Percentiles rank a stretch among this genome's conserved stretches.
These are phyloP conservation scores for Talaromyces stipitatus DNA, from an alignment of 495 filamentous ascomycete genomes.

Conservation along the genomic window DNA sequence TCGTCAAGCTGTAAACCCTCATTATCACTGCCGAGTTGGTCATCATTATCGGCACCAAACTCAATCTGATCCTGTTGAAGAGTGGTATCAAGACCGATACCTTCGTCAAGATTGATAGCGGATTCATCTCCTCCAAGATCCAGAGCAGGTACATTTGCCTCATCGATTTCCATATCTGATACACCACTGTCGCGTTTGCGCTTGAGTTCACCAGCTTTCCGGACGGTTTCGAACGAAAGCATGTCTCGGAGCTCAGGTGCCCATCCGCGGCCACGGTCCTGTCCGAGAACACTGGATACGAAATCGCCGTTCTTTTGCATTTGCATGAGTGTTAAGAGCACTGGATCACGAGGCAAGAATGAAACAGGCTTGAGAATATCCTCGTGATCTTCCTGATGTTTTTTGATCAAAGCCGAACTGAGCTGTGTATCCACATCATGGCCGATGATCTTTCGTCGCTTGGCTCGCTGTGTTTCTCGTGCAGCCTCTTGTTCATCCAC, in stretches of 20 bases:
- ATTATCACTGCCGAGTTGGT: conserved; percentile 43
- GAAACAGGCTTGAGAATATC: conserved; percentile 71
- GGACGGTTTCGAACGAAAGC: conserved; percentile 72
- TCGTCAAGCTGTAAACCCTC: conserved; percentile 41
- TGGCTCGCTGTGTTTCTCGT: conserved; percentile 58
- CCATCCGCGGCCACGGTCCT: conserved; percentile 69
- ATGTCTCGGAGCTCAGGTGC: conserved; percentile 86
- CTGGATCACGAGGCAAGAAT: conserved; percentile 79
- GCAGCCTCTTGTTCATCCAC: conserved; percentile 48
- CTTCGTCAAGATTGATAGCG: conserved; percentile 34
- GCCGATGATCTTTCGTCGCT: conserved; percentile 68
- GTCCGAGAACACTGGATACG: conserved; percentile 66
- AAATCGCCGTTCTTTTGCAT: conserved; percentile 86
- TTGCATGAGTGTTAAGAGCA: conserved; percentile 78
- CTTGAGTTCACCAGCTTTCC: conserved; percentile 74
- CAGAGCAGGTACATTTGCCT: conserved; percentile 56
- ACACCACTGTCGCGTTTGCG: conserved; percentile 88
- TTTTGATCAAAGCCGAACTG: conserved; percentile 54
- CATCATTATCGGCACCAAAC: conserved; percentile 55
- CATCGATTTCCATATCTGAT: conserved; percentile 66
- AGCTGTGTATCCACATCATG: conserved; percentile 60
- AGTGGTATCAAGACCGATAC: conserved; percentile 46
- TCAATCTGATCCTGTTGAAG: conserved; percentile 46
- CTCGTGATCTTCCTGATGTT: conserved; percentile 69
- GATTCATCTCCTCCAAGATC: conserved; percentile 64